phyloP scores from a whole-genome alignment of 2,329 filamentous ascomycete species.

The Fusarium verrucosum region DNA sequence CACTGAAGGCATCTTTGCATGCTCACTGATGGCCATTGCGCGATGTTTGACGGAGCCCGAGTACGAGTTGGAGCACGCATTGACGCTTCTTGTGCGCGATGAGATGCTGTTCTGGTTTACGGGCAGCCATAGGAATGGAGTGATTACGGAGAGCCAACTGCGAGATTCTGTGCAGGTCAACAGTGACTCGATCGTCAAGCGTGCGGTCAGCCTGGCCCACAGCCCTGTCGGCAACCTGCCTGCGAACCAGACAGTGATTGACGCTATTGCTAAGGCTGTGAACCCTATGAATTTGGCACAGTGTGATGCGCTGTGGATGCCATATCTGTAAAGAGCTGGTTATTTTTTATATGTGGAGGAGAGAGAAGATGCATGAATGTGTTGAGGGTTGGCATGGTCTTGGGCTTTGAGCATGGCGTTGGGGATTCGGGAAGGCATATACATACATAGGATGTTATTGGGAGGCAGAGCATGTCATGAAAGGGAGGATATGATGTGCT shows the following conservation, averaged over 20 bases:
- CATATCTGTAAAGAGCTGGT: slow-evolving; percentile 73
- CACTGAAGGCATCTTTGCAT: slow-evolving; percentile 95
- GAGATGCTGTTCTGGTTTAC: slow-evolving; percentile 99
- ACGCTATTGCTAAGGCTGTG: slow-evolving; percentile 90
- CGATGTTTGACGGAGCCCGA: slow-evolving; percentile 90
- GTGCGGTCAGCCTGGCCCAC: slow-evolving; percentile 85
- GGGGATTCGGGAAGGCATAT: slow-evolving; percentile 21
- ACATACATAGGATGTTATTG: slow-evolving; percentile 9
- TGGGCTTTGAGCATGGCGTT: slow-evolving; percentile 46
- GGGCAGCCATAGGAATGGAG: slow-evolving; percentile 69
- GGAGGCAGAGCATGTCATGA: slow-evolving; percentile 11
- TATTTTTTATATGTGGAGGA: slow-evolving; percentile 11
- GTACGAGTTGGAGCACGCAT: slow-evolving; percentile 90
- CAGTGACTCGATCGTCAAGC: slow-evolving; percentile 90
- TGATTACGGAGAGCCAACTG: slow-evolving; percentile 69
- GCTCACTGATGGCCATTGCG: slow-evolving; percentile 94
- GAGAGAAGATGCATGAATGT: background rate
- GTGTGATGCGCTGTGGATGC: slow-evolving; percentile 97
- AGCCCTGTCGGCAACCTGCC: slow-evolving; percentile 82
- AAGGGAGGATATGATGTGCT: background rate
- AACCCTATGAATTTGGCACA: slow-evolving; percentile 89
- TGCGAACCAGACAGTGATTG: slow-evolving; percentile 96
- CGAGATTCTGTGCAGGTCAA: slow-evolving; percentile 85
- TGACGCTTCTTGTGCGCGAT: slow-evolving; percentile 94
- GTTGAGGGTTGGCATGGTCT: slow-evolving; percentile 21